Evolutionary conservation across 306 rosid species (phyloP), one percentile per base, ranked within the genome.

Genomic region (Aeschynomene evenia): DNA sequence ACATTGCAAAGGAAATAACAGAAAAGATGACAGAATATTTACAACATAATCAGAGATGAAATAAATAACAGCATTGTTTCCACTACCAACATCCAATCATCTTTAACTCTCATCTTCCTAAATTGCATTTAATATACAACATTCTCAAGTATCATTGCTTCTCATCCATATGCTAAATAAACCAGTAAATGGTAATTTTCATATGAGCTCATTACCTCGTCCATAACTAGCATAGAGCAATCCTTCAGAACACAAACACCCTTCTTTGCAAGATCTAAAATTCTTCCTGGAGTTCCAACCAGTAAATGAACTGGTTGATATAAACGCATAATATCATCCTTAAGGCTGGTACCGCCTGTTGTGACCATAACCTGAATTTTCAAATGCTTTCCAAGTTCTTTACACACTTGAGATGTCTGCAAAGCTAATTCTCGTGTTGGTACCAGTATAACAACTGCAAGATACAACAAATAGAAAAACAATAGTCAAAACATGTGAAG

Each of bases 381-480:
- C 88, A 94, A 87, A 85, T 94, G 93, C 71, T 94, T 94, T 73
- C 95, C 98, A 4, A 94, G 88, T 84, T 94, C 98, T 84, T 94
- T 94, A 63, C 98, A 94, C 48, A 94, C 98, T 90, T 94, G 98
- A 36, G 98, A 94, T 57, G 98, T 94, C 83, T 94, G 98, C 84
- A 94, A 91, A 76, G 98, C 98, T 82, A 94, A 56, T 75, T 94
- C 98, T 46, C 98, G 85, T 52, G 98, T 94, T 51, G 98, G 98
- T 77, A 94, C 98, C 49, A 94, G 86, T 72, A 94, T 94, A 74
- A 94, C 96, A 85, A 82, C 98, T 94, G 86, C 65, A 74, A 18
- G 57, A 64, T 69, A 76, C 12, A 43, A 54, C 50, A 60, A 29
- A 64, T 18, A 33, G 16, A 37, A 73, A 55, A 7, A 39, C 52